phyloP scores from a whole-genome alignment of 2,329 filamentous ascomycete genomes.

The Epicoccum nigrum region DNA sequence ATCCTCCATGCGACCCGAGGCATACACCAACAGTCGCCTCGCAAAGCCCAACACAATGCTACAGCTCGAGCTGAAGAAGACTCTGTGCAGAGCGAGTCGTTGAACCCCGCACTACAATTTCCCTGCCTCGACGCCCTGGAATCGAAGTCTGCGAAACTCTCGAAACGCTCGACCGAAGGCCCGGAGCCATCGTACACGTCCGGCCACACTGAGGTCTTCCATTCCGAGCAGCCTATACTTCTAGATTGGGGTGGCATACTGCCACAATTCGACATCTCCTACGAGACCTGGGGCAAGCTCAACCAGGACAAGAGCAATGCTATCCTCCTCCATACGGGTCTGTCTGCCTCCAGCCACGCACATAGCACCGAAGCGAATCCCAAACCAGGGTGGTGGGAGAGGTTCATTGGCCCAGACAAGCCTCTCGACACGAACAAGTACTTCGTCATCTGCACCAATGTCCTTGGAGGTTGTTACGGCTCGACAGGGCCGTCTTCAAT shows the following conservation, averaged over 20 bases:
- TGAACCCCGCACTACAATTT: constrained; percentile 50
- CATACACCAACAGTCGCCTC: constrained; percentile 39
- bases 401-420: constrained; percentile 87
- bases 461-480: constrained; percentile 93
- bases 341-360: constrained; percentile 96
- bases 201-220: constrained; percentile 80
- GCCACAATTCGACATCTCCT: constrained; percentile 86
- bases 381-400: constrained; percentile 97
- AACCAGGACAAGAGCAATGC: constrained; percentile 84
- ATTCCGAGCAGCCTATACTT: constrained; percentile 73
- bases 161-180: constrained; percentile 70
- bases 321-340: constrained; percentile 88
- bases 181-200: constrained; percentile 95
- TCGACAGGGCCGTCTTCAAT: constrained; percentile 89
- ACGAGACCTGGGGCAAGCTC: constrained; percentile 87
- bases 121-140: constrained; percentile 52
- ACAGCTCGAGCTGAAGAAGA: constrained; percentile 30
- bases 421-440: constrained; percentile 91
- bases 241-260: constrained; percentile 96
- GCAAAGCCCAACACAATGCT: constrained; percentile 33
- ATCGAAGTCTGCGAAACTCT: constrained; percentile 68
- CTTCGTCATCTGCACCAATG: constrained; percentile 94
- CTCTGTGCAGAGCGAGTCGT: constrained; percentile 31
- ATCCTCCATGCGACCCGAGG: constrained; percentile 24
- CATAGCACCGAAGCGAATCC: constrained; percentile 87